A percentile compares a stretch with the other conserved stretches of the same genome.
Evolutionary conservation across 1,284 basidiomycete genomes (phyloP).

Genomic region (Sporisorium exsertum): DNA sequence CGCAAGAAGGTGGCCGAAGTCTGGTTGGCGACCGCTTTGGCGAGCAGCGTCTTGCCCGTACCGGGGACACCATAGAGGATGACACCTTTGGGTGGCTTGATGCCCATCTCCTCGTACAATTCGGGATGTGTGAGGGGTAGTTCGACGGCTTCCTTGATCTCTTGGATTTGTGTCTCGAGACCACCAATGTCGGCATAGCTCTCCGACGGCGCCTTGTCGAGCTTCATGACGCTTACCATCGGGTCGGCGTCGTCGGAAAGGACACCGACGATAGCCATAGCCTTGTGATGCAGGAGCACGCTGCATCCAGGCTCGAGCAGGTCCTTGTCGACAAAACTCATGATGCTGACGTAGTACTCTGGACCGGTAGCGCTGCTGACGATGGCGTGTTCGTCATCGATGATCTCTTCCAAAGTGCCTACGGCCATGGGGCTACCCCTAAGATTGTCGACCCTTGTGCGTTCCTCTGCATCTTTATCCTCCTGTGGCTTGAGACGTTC

Average conservation of each 20-base stretch:
- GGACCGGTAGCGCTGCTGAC: conserved; percentile 94
- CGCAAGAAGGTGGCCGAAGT: conserved; percentile 98
- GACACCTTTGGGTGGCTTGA: conserved; percentile 97
- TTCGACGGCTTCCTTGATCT: conserved; percentile 99
- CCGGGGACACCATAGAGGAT: conserved; percentile 98
- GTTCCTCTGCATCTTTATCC: conserved; percentile 95
- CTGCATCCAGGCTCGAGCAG: conserved; percentile 95
- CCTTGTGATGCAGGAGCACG: conserved; percentile 96
- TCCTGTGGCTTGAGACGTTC: conserved; percentile 77
- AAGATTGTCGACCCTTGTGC: conserved; percentile 92
- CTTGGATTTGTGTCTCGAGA: conserved; percentile 94
- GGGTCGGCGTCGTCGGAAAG: conserved; percentile 97
- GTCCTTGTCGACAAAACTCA: conserved; percentile 99
- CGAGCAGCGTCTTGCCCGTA: conserved; percentile 96
- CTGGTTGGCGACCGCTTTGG: conserved; percentile 98
- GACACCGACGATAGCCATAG: conserved; percentile 93
- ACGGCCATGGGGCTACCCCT: conserved; percentile 96
- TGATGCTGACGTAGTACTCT: conserved; percentile 97
- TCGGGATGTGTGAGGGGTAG: conserved; percentile 97
- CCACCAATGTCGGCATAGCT: conserved; percentile 99
- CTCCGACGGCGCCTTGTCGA: conserved; percentile 94
- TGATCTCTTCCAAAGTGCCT: conserved; percentile 97
- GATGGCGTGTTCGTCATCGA: conserved; percentile 99
- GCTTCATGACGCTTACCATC: conserved; percentile 97
- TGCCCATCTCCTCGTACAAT: conserved; percentile 99